Percentiles rank a stretch among this genome's conserved stretches.
Evolutionary conservation across 441 rosid genomes (phyloP).

Genomic region (Macaranga tanarius): DNA sequence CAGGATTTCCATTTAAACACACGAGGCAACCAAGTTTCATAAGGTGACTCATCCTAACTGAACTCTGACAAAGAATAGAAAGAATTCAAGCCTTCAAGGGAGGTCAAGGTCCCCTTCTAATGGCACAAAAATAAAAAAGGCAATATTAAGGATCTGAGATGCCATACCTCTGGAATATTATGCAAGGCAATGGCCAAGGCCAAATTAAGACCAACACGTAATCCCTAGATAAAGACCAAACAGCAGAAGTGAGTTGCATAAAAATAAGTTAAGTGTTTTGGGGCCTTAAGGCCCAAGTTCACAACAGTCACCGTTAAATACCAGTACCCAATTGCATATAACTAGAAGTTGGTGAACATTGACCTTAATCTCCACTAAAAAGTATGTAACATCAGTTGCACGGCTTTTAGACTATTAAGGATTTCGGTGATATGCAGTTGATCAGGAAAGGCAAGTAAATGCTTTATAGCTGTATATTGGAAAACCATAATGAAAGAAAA

Average conservation of each 20-base stretch:
- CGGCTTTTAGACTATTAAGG: not conserved
- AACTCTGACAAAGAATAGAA: not conserved
- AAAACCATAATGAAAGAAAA: not conserved
- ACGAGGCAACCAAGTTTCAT: not conserved
- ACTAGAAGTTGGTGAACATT: not conserved
- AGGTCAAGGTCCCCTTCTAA: not conserved
- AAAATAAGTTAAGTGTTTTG: constrained; percentile 3
- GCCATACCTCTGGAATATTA: constrained; percentile 93
- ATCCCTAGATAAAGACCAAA: constrained; percentile 55
- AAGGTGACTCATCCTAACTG: not conserved
- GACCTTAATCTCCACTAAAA: constrained; percentile 7
- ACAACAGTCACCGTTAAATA: not conserved
- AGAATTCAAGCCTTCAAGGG: not conserved
- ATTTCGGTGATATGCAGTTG: not conserved
- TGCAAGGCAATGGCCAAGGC: constrained; percentile 98
- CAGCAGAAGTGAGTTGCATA: constrained; percentile 3
- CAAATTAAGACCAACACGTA: constrained; percentile 92
- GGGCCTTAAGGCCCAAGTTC: not conserved
- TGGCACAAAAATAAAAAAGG: not conserved
- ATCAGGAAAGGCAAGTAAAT: not conserved
- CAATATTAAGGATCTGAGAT: constrained; percentile 21
- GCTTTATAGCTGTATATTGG: not conserved
- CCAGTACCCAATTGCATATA: not conserved
- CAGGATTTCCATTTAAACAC: not conserved
- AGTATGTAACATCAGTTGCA: not conserved